Base-by-base conservation (phyloP, 2,329 filamentous ascomycete species). In the Hypoxylon sp. region DNA sequence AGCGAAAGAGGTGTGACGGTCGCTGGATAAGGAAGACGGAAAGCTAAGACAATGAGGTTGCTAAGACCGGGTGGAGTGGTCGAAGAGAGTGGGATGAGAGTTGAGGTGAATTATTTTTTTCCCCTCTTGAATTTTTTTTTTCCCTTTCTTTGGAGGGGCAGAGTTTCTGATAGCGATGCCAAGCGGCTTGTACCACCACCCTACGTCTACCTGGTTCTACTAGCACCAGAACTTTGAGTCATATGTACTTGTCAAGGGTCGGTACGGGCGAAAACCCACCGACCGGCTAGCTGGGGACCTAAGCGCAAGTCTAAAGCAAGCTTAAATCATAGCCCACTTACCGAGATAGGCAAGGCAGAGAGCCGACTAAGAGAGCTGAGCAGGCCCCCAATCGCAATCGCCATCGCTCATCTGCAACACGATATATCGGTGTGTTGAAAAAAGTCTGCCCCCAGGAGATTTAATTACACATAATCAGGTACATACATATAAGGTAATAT, bases 291-390 rank as follows among this genome's bases (percentile, higher is more conserved):
- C 68, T 68, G 68, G 59, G 59, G 61, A n/a, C 58, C 62, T 68
- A 70, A 65, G 58, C 39, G 52, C 58, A 60, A 47, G 53, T 54
- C 58, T 65, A 62, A 59, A 64, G 59, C 62, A 72, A 67, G 67
- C 56, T 72, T 70, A 72, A 72, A 70, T 54, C 42, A 60, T 63
- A 62, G 53, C 56, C 65, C 65, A 68, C 70, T 72, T 70, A 67
- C 70, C 65, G 52, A 60, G 48, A 72, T 65, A 62, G 70, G 70
- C 47, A 70, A 68, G 37, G 55, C 42, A 59, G 46, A 59, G 46
- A 24, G 32, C 50, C 50, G 31, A 44, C 39, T 52, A 44, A 37
- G 37, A 55, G 35, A 53, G 37, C 29, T 37, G 24, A 27, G 29
- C 35, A 42, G 47, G 39, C 27, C 62, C 32, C 24, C 44, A 37